Base-by-base conservation (phyloP, 441 rosid genomes). In the Caryocar brasiliense region DNA sequence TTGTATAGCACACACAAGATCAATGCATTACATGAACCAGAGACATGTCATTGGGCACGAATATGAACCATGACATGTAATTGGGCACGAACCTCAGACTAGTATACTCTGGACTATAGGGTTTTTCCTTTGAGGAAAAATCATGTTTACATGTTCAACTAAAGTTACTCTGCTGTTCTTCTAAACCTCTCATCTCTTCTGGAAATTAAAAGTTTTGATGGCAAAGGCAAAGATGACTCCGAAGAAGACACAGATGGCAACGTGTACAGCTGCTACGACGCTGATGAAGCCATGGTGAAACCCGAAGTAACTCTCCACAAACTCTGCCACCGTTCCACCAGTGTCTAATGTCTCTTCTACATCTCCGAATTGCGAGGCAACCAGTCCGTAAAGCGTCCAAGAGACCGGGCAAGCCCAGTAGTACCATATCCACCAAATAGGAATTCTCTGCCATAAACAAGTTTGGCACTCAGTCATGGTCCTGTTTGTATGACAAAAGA, bases 371-470 rank as follows among this genome's bases (percentile, higher is more conserved):
- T 89, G 97, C 26, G 97, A 75, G 51, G 71, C 74, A 40, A 80
- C 58, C 33, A 85, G 33, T 51, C 97, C 97, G 33, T 89, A 83
- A 32, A 89, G 10, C 14, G 88, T 78, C 90, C 90, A 85, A 1
- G 90, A 33, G 20, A 83, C 41, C 0, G 95, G 97, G 38, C 85
- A 82, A 0, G 43, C 38, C 89, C 97, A 82, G 49, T 64, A 81
- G 69, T 83, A 79, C 95, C 97, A 88, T 50, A 74, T 85, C 95
- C 95, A 88, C 97, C 95, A 85, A 1, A 70, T 32, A 0, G 97
- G 95, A 33, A 82, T 75, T 56, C 87, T 81, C 97, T 88, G 82
- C 59, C 21, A 66, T 2, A 25, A 14, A 28, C 1, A 36, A 58
- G 13, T 4, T 34, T 30, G 44, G 17, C 35, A 17, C 11, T 28